A percentile compares a stretch with the other conserved stretches of the same genome.
Evolutionary conservation across 176 grass and related monocot genomes (phyloP).

Genomic region (Bonia amplexicaulis): DNA sequence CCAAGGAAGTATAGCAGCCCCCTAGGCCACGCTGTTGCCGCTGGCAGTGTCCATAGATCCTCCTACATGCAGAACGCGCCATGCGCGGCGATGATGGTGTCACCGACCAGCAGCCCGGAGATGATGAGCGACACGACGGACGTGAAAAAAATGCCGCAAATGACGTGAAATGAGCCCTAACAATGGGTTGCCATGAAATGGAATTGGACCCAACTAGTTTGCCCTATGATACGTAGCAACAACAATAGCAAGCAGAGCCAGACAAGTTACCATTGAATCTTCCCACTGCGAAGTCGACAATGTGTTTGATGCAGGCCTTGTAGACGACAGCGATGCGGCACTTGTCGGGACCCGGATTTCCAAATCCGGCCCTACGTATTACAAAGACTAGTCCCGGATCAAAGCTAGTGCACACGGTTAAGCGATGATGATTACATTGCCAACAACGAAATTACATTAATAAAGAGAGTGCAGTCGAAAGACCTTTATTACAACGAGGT

Average conservation of each 20-base stretch:
- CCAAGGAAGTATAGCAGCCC: constrained; percentile 76
- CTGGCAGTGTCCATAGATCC: constrained; percentile 51
- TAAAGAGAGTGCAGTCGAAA: no score
- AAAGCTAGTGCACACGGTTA: no score
- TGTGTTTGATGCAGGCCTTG: constrained; percentile 61
- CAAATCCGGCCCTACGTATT: no score
- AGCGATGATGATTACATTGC: no score
- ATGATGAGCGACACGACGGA: constrained; percentile 86
- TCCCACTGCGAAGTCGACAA: constrained; percentile 62
- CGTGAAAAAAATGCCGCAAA: constrained; percentile 71
- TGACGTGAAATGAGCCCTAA: constrained; percentile 57
- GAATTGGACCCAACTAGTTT: background rate
- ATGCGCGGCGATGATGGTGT: constrained; percentile 63
- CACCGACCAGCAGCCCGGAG: constrained; percentile 74
- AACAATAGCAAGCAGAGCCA: background rate
- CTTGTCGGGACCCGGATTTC: no score
- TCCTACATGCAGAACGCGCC: constrained; percentile 72
- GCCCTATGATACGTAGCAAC: background rate
- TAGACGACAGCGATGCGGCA: constrained; percentile 62
- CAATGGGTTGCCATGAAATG: background rate
- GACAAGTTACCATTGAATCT: constrained; percentile 69
- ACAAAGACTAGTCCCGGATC: no score
- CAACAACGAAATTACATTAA: no score
- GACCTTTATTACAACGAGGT: no score
- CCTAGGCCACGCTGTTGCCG: constrained; percentile 36